These are phyloP conservation scores for Globisporangium radiosum DNA, from an alignment of 352 stramenopile species.

Conservation along the genomic window DNA sequence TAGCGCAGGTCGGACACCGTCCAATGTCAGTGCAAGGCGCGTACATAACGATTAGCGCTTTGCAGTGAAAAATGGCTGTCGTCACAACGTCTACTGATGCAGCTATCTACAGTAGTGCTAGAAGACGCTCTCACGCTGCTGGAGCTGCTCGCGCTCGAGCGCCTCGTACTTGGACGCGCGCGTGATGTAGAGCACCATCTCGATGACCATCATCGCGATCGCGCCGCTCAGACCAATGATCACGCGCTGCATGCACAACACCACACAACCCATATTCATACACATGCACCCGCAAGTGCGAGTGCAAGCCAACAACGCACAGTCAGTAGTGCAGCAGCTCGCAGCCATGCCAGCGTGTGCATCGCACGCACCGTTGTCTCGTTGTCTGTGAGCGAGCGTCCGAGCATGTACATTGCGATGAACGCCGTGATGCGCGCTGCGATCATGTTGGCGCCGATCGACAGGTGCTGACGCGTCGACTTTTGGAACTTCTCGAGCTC, in stretches of 20 bases:
- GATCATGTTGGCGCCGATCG: constrained; percentile 82
- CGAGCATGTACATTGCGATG: constrained; percentile 72
- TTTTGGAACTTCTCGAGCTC: constrained; percentile 59
- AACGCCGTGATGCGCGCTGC: constrained; percentile 76
- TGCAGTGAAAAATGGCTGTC: too few species aligned
- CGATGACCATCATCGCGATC: constrained; percentile 84
- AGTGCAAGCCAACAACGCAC: too few species aligned
- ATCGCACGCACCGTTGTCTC: constrained; percentile 55
- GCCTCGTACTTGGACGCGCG: constrained; percentile 60
- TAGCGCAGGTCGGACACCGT: too few species aligned
- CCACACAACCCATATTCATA: too few species aligned
- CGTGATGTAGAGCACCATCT: constrained; percentile 85
- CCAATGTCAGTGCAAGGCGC: too few species aligned
- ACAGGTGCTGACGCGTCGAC: constrained; percentile 70
- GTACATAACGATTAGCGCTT: too few species aligned
- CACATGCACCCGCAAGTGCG: too few species aligned
- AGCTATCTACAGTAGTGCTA: neutral
- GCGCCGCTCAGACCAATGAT: constrained; percentile 59
- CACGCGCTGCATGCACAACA: constrained; percentile 29
- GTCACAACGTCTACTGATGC: too few species aligned
- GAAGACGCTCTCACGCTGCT: constrained; percentile 27
- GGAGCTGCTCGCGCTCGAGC: constrained; percentile 42
- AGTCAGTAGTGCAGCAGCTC: too few species aligned
- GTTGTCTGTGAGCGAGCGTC: constrained; percentile 53
- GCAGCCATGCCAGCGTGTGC: too few species aligned